Evolutionary conservation across 345 rosid genomes (phyloP).

Genomic region (Raphanus sativus): DNA sequence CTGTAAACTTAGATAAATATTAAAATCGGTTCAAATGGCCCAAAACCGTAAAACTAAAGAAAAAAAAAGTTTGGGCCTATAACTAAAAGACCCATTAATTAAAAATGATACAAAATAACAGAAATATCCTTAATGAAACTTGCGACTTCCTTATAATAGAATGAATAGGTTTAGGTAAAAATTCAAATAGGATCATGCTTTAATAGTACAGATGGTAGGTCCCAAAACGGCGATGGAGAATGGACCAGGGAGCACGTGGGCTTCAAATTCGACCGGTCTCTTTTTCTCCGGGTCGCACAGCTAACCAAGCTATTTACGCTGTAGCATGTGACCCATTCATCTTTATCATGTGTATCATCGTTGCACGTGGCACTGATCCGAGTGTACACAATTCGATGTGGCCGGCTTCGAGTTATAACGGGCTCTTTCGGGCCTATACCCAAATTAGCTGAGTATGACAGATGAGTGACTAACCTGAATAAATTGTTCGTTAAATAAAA

Average conservation of each 20-base stretch:
- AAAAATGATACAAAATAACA: too few species aligned
- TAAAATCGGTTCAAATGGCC: too few species aligned
- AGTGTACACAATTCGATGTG: not conserved
- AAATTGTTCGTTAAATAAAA: not conserved
- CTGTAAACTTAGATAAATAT: too few species aligned
- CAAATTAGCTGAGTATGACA: not conserved
- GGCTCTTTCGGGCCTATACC: constrained; percentile 9
- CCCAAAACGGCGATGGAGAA: not conserved
- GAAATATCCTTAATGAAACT: too few species aligned
- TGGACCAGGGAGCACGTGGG: constrained; percentile 37
- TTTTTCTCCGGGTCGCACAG: constrained; percentile 27
- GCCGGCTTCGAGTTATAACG: not conserved
- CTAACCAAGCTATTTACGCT: constrained; percentile 16
- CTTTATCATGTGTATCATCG: constrained; percentile 16
- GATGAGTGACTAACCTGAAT: not conserved
- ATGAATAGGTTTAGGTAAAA: too few species aligned
- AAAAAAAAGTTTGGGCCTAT: too few species aligned
- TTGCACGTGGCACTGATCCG: constrained; percentile 21
- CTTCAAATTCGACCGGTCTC: constrained; percentile 11
- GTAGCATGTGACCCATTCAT: constrained; percentile 23
- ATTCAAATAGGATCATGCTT: too few species aligned
- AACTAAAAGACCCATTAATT: too few species aligned
- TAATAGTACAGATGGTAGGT: constrained; percentile 28
- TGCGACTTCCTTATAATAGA: too few species aligned
- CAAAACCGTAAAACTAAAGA: too few species aligned